Percentiles rank a stretch among this genome's conserved stretches.
Conservation (phyloP, 345 rosid species). For the Alliaria petiolata region DNA sequence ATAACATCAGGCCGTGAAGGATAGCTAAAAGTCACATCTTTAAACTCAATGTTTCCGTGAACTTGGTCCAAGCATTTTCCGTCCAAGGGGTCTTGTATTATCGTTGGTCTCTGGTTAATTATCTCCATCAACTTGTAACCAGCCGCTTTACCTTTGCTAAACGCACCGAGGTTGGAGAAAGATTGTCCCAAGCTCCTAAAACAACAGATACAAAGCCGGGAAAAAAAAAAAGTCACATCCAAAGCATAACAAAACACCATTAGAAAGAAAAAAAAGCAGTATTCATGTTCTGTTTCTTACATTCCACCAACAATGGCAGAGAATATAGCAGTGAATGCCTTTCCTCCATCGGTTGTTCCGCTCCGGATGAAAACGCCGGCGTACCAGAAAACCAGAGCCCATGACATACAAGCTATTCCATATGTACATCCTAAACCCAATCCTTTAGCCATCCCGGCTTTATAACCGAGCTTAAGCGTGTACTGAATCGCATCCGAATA, state of each 20-base stretch:
- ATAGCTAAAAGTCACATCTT: constrained; percentile 89
- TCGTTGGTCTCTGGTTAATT: constrained; percentile 86
- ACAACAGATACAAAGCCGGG: constrained; percentile 37
- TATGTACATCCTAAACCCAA: constrained; percentile 97
- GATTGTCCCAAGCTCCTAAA: constrained; percentile 99
- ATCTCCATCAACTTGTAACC: constrained; percentile 97
- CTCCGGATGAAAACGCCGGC: constrained; percentile 97
- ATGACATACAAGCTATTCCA: constrained; percentile 99
- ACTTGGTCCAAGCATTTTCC: constrained; percentile 76
- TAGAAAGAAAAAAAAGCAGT: background rate
- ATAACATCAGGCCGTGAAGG: constrained; percentile 97
- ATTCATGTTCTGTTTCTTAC: constrained; percentile 42
- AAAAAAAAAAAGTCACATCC: background rate
- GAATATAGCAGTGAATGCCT: constrained; percentile 97
- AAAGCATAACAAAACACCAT: background rate
- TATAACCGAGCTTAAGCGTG: constrained; percentile 92
- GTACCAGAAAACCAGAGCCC: constrained; percentile 99
- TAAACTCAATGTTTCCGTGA: constrained; percentile 87
- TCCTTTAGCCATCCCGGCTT: constrained; percentile 99
- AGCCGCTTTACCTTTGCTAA: constrained; percentile 98
- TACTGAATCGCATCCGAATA: constrained; percentile 96
- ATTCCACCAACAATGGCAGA: constrained; percentile 99
- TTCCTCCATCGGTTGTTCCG: constrained; percentile 95
- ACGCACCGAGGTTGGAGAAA: constrained; percentile 96
- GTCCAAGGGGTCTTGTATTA: constrained; percentile 62